Conservation (phyloP, 352 stramenopile genomes). For the Pythium phragmiticola region DNA sequence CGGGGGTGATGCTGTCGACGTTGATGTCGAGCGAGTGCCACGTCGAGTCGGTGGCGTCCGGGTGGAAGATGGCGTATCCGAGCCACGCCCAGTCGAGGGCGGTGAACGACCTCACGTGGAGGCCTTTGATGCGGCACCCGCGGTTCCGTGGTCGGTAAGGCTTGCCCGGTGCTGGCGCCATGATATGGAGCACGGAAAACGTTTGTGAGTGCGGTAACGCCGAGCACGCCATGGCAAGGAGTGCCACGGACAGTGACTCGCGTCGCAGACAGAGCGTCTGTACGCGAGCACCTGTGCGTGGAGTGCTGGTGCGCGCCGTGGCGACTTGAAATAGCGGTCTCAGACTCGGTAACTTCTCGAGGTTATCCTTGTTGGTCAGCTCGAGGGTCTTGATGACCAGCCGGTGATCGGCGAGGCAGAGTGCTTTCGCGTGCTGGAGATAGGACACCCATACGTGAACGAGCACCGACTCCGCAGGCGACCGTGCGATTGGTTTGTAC, state of each 20-base stretch:
- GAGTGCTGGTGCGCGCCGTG: background rate
- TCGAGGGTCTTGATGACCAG: slow-evolving; percentile 1
- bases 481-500: background rate
- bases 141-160: background rate
- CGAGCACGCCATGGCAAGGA: background rate
- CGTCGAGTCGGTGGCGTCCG: background rate
- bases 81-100: slow-evolving; percentile 14
- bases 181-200: slow-evolving; percentile 3
- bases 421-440: background rate
- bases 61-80: slow-evolving; percentile 12
- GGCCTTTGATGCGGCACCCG: background rate
- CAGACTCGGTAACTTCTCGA: background rate
- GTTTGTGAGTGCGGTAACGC: background rate
- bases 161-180: background rate
- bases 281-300: background rate
- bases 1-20: background rate
- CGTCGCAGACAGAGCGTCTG: slow-evolving; percentile 2
- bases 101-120: background rate
- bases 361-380: background rate
- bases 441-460: slow-evolving; percentile 1
- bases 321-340: background rate
- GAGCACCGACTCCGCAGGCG: background rate
- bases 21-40: background rate
- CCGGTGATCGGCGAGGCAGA: background rate
- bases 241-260: background rate